Evolutionary conservation across 2,329 filamentous ascomycete species (phyloP).

Genomic region (Fusarium bactridioides): DNA sequence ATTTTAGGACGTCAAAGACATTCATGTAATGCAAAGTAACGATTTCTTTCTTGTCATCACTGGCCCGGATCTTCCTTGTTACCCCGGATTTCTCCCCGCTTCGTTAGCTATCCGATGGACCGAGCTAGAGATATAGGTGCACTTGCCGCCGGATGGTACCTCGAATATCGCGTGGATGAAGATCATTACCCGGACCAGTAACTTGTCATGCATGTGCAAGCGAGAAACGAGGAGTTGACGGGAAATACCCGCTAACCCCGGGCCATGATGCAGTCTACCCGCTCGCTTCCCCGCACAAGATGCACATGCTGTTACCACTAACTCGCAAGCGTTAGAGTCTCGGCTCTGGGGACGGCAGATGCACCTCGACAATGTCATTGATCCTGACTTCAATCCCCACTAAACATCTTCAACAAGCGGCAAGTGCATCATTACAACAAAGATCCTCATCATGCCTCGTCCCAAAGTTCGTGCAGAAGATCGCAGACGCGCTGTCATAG

Average conservation of each 20-base stretch:
- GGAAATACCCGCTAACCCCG: not conserved
- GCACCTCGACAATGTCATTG: not conserved
- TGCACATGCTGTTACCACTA: not conserved
- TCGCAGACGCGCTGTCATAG: not conserved
- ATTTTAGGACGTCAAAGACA: not conserved
- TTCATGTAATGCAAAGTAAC: not conserved
- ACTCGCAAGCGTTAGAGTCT: not conserved
- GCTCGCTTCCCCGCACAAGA: not conserved
- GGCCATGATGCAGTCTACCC: not conserved
- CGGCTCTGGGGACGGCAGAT: not conserved
- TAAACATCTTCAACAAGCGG: not conserved
- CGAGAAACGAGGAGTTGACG: not conserved
- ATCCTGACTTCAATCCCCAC: not conserved
- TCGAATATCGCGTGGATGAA: not conserved
- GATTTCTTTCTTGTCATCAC: fast-evolving
- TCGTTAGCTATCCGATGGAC: not conserved
- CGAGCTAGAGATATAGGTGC: not conserved
- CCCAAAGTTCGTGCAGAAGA: not conserved
- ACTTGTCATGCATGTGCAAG: not conserved
- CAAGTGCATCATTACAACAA: not conserved
- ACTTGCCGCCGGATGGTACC: not conserved
- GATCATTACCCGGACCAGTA: not conserved
- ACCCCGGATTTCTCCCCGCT: not conserved
- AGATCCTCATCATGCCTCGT: not conserved
- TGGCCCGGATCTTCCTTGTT: not conserved